Percentiles rank a stretch among this genome's conserved stretches.
phyloP scores from a whole-genome alignment of 345 rosid genomes.

The Iberis pinnata region DNA sequence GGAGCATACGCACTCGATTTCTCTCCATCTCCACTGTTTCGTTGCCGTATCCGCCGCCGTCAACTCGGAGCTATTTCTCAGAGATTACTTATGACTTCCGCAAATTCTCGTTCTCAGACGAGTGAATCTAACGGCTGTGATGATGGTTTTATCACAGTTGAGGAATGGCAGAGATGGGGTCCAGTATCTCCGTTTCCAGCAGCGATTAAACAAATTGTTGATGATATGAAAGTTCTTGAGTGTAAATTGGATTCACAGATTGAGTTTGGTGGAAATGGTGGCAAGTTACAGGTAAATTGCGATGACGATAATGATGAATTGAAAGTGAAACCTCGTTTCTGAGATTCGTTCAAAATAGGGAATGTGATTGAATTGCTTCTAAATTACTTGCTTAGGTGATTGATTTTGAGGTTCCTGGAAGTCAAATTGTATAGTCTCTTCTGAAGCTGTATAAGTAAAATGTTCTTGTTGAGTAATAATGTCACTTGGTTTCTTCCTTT shows the following conservation, averaged over 20 bases:
- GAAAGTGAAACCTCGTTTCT: background rate
- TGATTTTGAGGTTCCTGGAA: too few species aligned
- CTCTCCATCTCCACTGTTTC: constrained; percentile 27
- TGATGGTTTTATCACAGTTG: constrained; percentile 37
- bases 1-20: constrained; percentile 27
- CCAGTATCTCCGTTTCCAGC: constrained; percentile 57
- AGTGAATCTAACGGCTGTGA: constrained; percentile 24
- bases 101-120: constrained; percentile 31
- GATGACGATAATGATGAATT: background rate
- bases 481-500: constrained; percentile 13
- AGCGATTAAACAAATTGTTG: constrained; percentile 51
- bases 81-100: constrained; percentile 27
- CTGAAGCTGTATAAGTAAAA: too few species aligned
- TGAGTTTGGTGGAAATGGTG: constrained; percentile 77
- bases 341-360: too few species aligned
- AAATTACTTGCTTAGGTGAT: too few species aligned
- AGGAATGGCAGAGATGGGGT: constrained; percentile 88
- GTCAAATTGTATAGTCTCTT: too few species aligned
- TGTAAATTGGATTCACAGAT: constrained; percentile 44
- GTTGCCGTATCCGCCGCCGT: constrained; percentile 32
- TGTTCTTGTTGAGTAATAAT: too few species aligned
- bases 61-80: constrained; percentile 22
- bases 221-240: constrained; percentile 70
- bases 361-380: too few species aligned
- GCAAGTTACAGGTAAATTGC: constrained; percentile 59